Conservation (phyloP, 1,284 basidiomycete genomes). For the Inonotus obliquus region DNA sequence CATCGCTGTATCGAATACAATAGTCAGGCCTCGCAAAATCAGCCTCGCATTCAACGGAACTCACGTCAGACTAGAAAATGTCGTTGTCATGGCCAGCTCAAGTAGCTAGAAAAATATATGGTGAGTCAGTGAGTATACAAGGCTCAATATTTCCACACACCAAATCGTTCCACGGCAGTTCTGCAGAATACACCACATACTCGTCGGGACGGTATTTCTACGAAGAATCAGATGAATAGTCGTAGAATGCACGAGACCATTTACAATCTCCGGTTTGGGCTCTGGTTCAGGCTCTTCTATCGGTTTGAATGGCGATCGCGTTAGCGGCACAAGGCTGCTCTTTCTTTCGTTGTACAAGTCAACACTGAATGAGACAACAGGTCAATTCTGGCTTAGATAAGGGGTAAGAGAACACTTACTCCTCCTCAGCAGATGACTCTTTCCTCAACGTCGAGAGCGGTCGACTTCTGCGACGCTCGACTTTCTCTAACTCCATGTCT, state of each 20-base stretch:
- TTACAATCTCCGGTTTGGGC: neutral
- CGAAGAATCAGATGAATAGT: neutral
- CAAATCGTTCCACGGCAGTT: constrained; percentile 15
- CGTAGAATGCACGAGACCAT: neutral
- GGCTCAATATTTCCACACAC: neutral
- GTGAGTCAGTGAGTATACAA: neutral
- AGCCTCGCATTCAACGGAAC: neutral
- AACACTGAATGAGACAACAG: neutral
- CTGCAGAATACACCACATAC: neutral
- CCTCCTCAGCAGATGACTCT: constrained; percentile 3
- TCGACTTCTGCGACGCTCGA: too few relatives aligned
- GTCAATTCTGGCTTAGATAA: neutral
- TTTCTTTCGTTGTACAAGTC: neutral
- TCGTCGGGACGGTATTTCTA: constrained; percentile 9
- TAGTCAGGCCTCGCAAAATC: neutral
- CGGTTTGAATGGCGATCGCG: neutral
- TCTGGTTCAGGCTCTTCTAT: neutral
- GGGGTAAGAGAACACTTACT: neutral
- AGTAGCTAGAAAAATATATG: neutral
- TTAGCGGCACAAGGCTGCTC: constrained; percentile 2
- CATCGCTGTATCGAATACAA: constrained; percentile 1
- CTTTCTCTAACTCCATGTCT: too few relatives aligned
- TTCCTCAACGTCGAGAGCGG: neutral
- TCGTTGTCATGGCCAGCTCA: constrained; percentile 13
- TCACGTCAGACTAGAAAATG: constrained; percentile 9